phyloP scores from a whole-genome alignment of 1,139 yeast genomes.

The Diutina pseudorugosa region DNA sequence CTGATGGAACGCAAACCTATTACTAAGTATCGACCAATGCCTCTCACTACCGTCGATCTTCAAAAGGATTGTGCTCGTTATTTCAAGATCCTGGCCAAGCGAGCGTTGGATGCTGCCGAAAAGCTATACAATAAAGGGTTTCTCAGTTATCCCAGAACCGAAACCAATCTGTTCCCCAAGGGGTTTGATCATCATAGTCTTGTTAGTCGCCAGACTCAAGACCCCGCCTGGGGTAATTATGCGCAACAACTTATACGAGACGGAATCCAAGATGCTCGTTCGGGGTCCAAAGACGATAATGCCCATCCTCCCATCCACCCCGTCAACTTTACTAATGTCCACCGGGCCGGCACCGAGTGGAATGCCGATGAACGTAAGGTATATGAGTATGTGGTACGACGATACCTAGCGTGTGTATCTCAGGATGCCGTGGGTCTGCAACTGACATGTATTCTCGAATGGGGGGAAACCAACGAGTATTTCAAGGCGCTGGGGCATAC shows the following conservation, averaged over 20 bases:
- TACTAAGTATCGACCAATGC: conserved; percentile 70
- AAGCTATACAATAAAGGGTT: conserved; percentile 74
- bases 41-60: conserved; percentile 89
- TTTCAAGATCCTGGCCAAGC: conserved; percentile 72
- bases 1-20: conserved; percentile 38
- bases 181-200: conserved; percentile 57
- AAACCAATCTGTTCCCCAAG: conserved; percentile 77
- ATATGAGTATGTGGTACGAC: conserved; percentile 76
- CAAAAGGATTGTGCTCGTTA: conserved; percentile 75
- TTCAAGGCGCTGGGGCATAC: conserved; percentile 63
- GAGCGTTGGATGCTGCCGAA: conserved; percentile 77
- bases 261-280: conserved; percentile 50
- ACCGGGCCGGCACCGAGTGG: conserved; percentile 10
- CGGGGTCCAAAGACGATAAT: conserved; percentile 78
- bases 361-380: conserved; percentile 48
- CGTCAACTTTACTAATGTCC: conserved; percentile 32
- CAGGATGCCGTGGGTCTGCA: conserved; percentile 75
- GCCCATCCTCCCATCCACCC: conserved; percentile 99
- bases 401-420: conserved; percentile 88
- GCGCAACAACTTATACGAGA: conserved; percentile 21
- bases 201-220: conserved; percentile 46
- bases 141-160: conserved; percentile 94
- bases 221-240: conserved; percentile 37
- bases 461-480: conserved; percentile 53
- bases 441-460: conserved; percentile 50